Evolutionary conservation across 805 yeast species (phyloP), one percentile per base, ranked within the genome.

Genomic region (Teunomyces barrocoloradensis): DNA sequence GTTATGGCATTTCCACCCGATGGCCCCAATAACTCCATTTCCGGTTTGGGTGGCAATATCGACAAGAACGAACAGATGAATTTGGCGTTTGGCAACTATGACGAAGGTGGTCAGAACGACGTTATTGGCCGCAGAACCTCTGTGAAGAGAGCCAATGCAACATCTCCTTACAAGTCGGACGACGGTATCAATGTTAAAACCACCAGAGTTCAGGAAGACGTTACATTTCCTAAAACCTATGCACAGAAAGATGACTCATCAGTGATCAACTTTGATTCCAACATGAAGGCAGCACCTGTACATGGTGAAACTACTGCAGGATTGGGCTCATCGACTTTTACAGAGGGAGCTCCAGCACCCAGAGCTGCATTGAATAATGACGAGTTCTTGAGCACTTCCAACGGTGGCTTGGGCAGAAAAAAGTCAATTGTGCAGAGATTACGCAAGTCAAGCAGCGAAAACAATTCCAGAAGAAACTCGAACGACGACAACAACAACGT

Each of bases 281-380:
- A 79, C 47, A 70, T 68, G 13, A 85, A 82, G 59, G 80, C 88
- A 28, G 77, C 75, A 23, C 87, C 87, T 23, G 81, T 92, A 15
- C 96, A 92, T 64, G 99, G 99, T 15, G 80, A 81, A 42, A 77
- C 87, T 2, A 87, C 97, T 0, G 76, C 85, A 44, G 99, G 99
- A 1, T 75, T 94, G 37, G 99, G 99, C 2, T 80, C 92, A 1
- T 79, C 96, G 2, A 92, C 99, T 0, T 92, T 92, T 63, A 64
- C 92, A 51, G 97, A 94, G 65, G 99, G 99, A 30, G 94, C 97
- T 0, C 98, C 98, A 11, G 99, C 97, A 4, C 76, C 78, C 67
- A 85, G 46, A 65, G 68, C 55, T 45, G 29, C 56, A 12, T 54
- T 47, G 4, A 39, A 42, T n/a, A 60, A 59, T 11, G 71, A 70